Percentiles rank a stretch among this genome's conserved stretches.
phyloP scores from a whole-genome alignment of 208 protist genomes.

The Strigomonas culicis region DNA sequence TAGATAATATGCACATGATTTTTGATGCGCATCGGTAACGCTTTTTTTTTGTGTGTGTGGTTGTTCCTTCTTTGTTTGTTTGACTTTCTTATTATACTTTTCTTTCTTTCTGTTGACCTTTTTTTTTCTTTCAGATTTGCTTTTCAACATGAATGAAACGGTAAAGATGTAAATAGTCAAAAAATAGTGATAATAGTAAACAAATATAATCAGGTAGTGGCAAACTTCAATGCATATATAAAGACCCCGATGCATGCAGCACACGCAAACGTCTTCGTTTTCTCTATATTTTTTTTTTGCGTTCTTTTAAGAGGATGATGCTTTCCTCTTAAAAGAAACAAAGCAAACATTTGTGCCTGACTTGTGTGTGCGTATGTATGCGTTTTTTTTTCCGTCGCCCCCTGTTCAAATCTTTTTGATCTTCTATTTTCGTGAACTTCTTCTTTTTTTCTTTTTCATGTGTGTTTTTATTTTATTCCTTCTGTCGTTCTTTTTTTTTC shows the following conservation, averaged over 20 bases:
- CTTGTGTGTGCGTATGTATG: too few relatives aligned
- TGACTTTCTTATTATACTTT: conserved; percentile 2
- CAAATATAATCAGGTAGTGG: too few relatives aligned
- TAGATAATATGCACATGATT: conserved; percentile 8
- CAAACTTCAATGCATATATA: conserved; percentile 8
- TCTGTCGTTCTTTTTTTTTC: too few relatives aligned
- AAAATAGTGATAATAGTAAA: too few relatives aligned
- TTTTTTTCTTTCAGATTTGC: conserved; percentile 4
- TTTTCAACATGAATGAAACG: too few relatives aligned
- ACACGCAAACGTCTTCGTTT: not conserved
- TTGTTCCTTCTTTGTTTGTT: conserved; percentile 2
- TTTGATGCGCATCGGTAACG: not conserved
- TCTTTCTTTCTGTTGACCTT: not conserved
- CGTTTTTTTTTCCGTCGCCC: not conserved
- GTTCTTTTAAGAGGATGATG: conserved; percentile 2
- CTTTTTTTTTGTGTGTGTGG: conserved; percentile 4
- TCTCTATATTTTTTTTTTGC: conserved; percentile 16
- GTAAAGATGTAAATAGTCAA: too few relatives aligned
- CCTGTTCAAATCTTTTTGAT: not conserved
- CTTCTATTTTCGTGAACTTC: not conserved
- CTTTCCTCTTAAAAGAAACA: too few relatives aligned
- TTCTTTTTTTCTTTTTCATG: conserved; percentile 14
- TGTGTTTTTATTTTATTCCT: conserved; percentile 14
- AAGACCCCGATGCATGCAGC: not conserved
- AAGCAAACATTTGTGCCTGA: too few relatives aligned